Evolutionary conservation across 2,329 filamentous ascomycete genomes (phyloP), one percentile per base, ranked within the genome.

Genomic region (Cladophialophora yegresii): DNA sequence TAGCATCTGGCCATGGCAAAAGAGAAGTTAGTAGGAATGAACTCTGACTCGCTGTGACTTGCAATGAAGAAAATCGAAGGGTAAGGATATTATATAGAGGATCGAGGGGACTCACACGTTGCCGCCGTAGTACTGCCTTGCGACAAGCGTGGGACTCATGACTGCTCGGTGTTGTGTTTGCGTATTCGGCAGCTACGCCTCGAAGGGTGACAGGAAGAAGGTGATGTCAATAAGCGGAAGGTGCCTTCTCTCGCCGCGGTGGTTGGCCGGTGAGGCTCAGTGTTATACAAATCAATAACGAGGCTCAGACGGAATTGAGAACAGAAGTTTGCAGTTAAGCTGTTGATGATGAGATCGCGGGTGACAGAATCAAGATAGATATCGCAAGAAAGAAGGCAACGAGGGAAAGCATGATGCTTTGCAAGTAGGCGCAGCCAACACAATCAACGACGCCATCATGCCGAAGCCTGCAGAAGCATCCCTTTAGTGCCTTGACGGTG

Each of bases 1-100:
- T 69, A 67, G 60, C 73, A 73, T 50, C 68, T 70, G 50, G 67
- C 68, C 67, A 69, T 71, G 36, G 23, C 32, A 55, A 64, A 62
- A 45, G 53, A 32, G 22, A 45, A 54, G 53, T 56, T 36, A 49
- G 28, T 36, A 51, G 45, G 20, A 8, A 36, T 23, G 36, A 36
- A 12, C 23, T 36, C 33, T 32, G 20, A 22, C 33, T 49, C 33
- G 49, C 7, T 36, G 12, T 54, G 49, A 40, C 5, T 50, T 50
- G 50, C 32, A 50, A 4, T 45, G 36, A 50, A n/a, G 33, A 26
- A 28, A 45, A 54, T 40, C 20, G 47, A 55, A 50, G 36, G 32
- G 28, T 51, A 10, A 26, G 9, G 54, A 36, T 40, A 53, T 16
- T 40, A 26, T 26, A 20, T 58, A 26, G n/a, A 50, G 30, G 56